Percentiles rank a stretch among this genome's conserved stretches.
Conservation (phyloP, 306 rosid species). For the Glycine latifolia region DNA sequence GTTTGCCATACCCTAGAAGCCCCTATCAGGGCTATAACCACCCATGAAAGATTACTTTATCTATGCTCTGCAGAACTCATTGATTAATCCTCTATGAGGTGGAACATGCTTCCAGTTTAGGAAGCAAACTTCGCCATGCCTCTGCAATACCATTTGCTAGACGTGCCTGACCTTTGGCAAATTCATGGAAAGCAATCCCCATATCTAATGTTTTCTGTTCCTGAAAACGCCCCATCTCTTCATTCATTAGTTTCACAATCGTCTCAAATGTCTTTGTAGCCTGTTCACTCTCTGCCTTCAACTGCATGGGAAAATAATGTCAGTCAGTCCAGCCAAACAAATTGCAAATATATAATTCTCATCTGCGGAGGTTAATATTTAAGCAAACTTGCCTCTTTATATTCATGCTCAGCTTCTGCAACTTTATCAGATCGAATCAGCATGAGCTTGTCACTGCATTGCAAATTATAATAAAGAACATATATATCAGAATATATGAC, state of each 20-base stretch:
- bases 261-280: slow-evolving; percentile 83
- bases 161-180: slow-evolving; percentile 96
- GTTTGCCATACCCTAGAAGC: slow-evolving; percentile 38
- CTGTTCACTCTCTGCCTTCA: slow-evolving; percentile 93
- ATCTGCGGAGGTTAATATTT: background rate
- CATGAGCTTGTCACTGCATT: slow-evolving; percentile 86
- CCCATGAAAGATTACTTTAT: slow-evolving; percentile 29
- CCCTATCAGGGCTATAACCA: slow-evolving; percentile 5
- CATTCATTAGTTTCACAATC: slow-evolving; percentile 81
- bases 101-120: slow-evolving; percentile 87
- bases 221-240: slow-evolving; percentile 89
- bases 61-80: slow-evolving; percentile 37
- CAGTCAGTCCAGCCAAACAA: slow-evolving; percentile 40
- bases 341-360: slow-evolving; percentile 1
- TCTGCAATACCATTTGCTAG: slow-evolving; percentile 84
- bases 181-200: slow-evolving; percentile 95
- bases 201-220: slow-evolving; percentile 90
- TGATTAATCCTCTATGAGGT: slow-evolving; percentile 47
- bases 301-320: slow-evolving; percentile 65
- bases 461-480: slow-evolving; percentile 32
- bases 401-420: slow-evolving; percentile 89
- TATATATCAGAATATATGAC: background rate
- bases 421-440: slow-evolving; percentile 85
- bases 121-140: slow-evolving; percentile 96
- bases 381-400: slow-evolving; percentile 73